phyloP scores from a whole-genome alignment of 176 grass and related monocot genomes.

The Ensete glaucum region DNA sequence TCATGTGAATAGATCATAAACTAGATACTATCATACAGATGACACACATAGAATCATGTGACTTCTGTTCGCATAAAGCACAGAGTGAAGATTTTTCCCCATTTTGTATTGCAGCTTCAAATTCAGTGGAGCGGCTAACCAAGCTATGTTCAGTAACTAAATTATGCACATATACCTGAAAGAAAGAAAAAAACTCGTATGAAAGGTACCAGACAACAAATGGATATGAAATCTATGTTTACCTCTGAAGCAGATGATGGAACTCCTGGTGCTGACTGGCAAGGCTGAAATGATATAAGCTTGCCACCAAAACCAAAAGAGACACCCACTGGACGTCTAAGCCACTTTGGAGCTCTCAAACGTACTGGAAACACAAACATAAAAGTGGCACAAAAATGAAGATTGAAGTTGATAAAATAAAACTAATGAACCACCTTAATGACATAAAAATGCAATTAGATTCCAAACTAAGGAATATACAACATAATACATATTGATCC shows the following conservation, averaged over 20 bases:
- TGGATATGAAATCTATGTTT: constrained; percentile 12
- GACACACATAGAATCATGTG: constrained; percentile 67
- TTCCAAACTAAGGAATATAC: background rate
- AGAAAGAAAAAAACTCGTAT: constrained; percentile 15
- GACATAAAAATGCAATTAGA: background rate
- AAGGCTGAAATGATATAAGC: constrained; percentile 66
- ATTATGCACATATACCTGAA: constrained; percentile 75
- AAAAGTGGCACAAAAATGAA: background rate
- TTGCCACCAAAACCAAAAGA: constrained; percentile 99
- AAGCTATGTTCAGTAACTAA: constrained; percentile 90
- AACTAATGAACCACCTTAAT: background rate
- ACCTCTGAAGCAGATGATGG: constrained; percentile 65
- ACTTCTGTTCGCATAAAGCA: constrained; percentile 76
- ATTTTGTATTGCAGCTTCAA: constrained; percentile 82
- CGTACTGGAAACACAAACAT: constrained; percentile 43
- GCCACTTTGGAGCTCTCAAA: constrained; percentile 88
- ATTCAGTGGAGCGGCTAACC: constrained; percentile 90
- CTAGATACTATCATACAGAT: constrained; percentile 8
- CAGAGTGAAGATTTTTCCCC: constrained; percentile 76
- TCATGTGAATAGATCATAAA: constrained; percentile 5
- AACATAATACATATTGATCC: too few species aligned
- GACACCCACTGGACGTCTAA: constrained; percentile 74
- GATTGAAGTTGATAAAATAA: background rate
- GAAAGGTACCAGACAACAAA: constrained; percentile 6
- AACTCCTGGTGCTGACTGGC: constrained; percentile 30